Conservation (phyloP, 352 stramenopile genomes). For the Globisporangium takayamanum region DNA sequence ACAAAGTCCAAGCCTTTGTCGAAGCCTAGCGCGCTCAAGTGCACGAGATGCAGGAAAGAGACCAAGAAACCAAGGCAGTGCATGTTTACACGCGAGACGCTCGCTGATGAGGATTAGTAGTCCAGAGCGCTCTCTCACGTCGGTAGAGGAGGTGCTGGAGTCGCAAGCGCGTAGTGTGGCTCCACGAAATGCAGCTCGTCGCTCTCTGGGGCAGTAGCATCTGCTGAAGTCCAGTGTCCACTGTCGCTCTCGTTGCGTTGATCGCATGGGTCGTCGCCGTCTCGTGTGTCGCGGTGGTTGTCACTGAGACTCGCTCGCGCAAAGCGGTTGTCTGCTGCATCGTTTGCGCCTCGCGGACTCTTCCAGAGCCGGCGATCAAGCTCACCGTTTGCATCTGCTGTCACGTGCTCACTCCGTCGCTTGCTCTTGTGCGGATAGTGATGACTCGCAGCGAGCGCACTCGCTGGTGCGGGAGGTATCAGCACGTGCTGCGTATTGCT, state of each 20-base stretch:
- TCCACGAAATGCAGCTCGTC: slow-evolving; percentile 3
- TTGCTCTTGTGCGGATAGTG: slow-evolving; percentile 4
- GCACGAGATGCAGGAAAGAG: not conserved
- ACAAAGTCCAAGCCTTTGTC: slow-evolving; percentile 40
- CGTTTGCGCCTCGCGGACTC: slow-evolving; percentile 8
- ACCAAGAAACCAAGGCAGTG: not conserved
- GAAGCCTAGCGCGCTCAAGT: slow-evolving; percentile 2
- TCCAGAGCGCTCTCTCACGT: not conserved
- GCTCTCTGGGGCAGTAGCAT: not conserved
- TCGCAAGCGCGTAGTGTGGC: not conserved
- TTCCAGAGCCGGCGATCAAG: slow-evolving; percentile 4
- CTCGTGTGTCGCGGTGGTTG: not conserved
- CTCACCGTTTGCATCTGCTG: not conserved
- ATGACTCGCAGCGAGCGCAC: not conserved
- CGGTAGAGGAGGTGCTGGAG: not conserved
- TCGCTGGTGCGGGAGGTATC: not conserved
- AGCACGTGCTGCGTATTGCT: not conserved
- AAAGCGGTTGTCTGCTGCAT: not conserved
- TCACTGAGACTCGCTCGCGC: not conserved
- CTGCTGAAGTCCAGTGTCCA: not conserved
- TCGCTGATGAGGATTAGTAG: not conserved
- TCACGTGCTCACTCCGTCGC: slow-evolving; percentile 6
- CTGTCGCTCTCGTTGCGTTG: not conserved
- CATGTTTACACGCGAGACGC: not conserved
- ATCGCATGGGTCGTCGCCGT: not conserved